Base-by-base conservation (phyloP, 2,329 filamentous ascomycete genomes). In the Pseudopyricularia cyperi region DNA sequence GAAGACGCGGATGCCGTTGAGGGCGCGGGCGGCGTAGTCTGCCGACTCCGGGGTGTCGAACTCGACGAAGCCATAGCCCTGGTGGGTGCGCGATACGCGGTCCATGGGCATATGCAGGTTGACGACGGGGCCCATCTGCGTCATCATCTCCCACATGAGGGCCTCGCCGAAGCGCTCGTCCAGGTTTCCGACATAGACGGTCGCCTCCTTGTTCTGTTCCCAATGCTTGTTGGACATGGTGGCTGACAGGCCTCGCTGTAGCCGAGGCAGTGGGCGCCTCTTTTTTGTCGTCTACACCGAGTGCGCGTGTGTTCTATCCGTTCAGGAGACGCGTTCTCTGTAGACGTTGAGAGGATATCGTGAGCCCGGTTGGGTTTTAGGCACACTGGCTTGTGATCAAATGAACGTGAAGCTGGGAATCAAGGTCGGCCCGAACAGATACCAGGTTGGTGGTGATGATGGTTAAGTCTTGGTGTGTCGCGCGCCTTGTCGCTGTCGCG, bases 91-190 rank as follows among this genome's bases (percentile, higher is more conserved):
- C 47, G 93, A 96, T 60, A 98, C 93, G 67, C 93, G 88, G 69
- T 98, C 93, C 75, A 96, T 95, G 52, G 93, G 93, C 65, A 98
- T 83, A 71, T 98, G 93, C 57, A 98, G 91, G 70, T 97, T 97
- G 65, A 95, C 88, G 62, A 98, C 94, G 60, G 91, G 90, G 52
- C 93, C 93, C 66, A 90, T 89, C 73, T 98, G 93, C 52, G 96
- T 83, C 89, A 97, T 97, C 62, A 98, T 78, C 74, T 98, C 93
- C 84, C 93, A 96, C 59, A 98, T 82, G 59, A 95, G 79, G 60
- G 85, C 83, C 65, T 95, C 89, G 47, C 85, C 85, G 58, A 93
- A 87, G 67, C 93, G 89, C 74, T 98, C 93, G 72, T 98, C 93
- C 63, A 98, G 89, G 68, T 97, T 97, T 65, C 93, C 93, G 60